These are phyloP conservation scores for Phytophthora quininea DNA, from an alignment of 352 stramenopile species.

Conservation along the genomic window DNA sequence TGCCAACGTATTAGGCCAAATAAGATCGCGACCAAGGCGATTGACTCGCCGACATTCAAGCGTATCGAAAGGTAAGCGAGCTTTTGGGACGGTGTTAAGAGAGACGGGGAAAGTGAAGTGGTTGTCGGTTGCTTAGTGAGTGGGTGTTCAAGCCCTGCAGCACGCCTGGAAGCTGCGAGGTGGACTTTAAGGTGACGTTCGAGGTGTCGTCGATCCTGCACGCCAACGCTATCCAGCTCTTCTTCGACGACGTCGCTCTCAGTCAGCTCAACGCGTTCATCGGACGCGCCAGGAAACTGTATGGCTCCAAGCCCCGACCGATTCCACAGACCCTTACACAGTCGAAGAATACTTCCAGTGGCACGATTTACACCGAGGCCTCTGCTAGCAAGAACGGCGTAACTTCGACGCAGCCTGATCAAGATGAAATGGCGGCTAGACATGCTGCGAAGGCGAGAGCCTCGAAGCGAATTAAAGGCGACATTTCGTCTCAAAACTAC, in stretches of 20 bases:
- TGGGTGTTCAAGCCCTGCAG: conserved; percentile 68
- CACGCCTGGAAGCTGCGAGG: conserved; percentile 62
- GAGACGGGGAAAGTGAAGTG: not conserved
- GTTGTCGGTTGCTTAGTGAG: conserved; percentile 44
- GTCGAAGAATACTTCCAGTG: not conserved
- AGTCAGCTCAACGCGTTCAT: conserved; percentile 88
- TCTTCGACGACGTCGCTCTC: conserved; percentile 86
- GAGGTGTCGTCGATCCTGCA: conserved; percentile 84
- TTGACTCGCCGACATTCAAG: conserved; percentile 88
- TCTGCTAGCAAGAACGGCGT: not conserved
- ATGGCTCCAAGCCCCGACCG: conserved; percentile 35
- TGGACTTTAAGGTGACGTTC: conserved; percentile 85
- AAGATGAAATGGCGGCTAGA: conserved; percentile 16
- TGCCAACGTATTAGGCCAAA: conserved; percentile 45
- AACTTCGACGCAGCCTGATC: not conserved
- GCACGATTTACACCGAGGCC: not conserved
- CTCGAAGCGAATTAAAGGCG: conserved; percentile 44
- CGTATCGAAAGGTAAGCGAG: conserved; percentile 75
- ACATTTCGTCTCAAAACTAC: conserved; percentile 62
- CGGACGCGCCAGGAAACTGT: conserved; percentile 58
- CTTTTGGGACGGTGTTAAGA: not conserved
- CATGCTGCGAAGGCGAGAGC: conserved; percentile 24
- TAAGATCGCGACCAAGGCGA: conserved; percentile 77
- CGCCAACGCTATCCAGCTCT: conserved; percentile 81
- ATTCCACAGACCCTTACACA: conserved; percentile 13